Percentiles rank a stretch among this genome's conserved stretches.
Evolutionary conservation across 345 rosid genomes (phyloP).

Genomic region (Isatis tinctoria): DNA sequence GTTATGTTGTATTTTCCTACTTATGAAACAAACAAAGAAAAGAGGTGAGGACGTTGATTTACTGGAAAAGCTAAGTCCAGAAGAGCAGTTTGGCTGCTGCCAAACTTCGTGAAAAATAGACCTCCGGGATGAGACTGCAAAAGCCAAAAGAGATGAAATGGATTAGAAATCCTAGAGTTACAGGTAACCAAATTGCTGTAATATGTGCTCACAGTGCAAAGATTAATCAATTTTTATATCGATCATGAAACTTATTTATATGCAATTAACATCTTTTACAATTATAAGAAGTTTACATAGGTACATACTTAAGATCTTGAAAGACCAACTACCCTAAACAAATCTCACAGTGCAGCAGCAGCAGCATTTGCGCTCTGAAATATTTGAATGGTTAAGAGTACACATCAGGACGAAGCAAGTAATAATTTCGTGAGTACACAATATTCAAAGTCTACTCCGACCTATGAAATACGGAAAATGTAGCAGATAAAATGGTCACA

Average conservation of each 20-base stretch:
- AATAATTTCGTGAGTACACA: not conserved
- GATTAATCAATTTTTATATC: not conserved
- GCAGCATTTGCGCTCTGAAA: not conserved
- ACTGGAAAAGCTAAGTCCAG: constrained; percentile 92
- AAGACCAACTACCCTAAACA: not conserved
- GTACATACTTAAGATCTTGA: not conserved
- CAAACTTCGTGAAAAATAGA: constrained; percentile 77
- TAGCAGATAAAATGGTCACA: not conserved
- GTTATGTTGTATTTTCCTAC: not conserved
- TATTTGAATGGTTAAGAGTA: not conserved
- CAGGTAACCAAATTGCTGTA: not conserved
- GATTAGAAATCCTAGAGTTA: not conserved
- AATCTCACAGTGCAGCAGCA: not conserved
- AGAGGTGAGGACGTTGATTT: constrained; percentile 6
- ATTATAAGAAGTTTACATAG: not conserved
- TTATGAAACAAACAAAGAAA: constrained; percentile 6
- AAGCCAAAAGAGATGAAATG: constrained; percentile 35
- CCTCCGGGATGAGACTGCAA: constrained; percentile 92
- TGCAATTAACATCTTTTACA: not conserved
- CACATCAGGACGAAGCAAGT: not conserved
- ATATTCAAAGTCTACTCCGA: not conserved
- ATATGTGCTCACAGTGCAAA: not conserved
- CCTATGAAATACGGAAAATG: not conserved
- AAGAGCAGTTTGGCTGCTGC: constrained; percentile 79
- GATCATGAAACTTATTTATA: not conserved